A percentile compares a stretch with the other conserved stretches of the same genome.
Conservation (phyloP, 2,329 filamentous ascomycete genomes). For the Mycogone perniciosa region DNA sequence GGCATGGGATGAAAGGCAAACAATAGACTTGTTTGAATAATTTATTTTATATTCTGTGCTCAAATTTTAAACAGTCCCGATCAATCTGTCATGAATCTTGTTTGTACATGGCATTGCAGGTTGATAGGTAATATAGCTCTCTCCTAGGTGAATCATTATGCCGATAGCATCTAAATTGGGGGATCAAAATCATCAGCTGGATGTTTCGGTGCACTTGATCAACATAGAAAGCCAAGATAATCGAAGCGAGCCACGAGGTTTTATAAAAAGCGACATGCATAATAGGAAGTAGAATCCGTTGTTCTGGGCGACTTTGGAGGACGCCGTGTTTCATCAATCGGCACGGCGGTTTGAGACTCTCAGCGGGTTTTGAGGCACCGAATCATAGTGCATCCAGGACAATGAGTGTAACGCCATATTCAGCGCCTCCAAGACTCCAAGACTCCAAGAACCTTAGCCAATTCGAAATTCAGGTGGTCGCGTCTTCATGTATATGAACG, state of each 20-base stretch:
- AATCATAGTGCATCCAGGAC: too few species aligned
- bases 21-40: background rate
- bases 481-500: too few species aligned
- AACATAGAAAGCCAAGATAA: background rate
- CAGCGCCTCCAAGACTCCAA: too few species aligned
- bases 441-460: too few species aligned
- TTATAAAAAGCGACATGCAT: background rate
- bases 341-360: conserved; percentile 10
- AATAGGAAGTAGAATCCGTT: background rate
- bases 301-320: background rate
- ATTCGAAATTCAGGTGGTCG: too few species aligned
- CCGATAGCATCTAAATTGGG: background rate
- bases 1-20: too few species aligned
- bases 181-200: background rate
- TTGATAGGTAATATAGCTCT: background rate
- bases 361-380: background rate
- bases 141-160: background rate
- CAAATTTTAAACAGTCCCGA: too few species aligned
- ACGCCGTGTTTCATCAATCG: conserved; percentile 12
- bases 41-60: conserved; percentile 2
- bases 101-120: background rate
- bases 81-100: too few species aligned
- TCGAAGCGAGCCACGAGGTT: background rate
- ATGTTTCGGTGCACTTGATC: background rate
- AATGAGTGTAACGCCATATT: too few species aligned